These are phyloP conservation scores for Coleophoma crateriformis DNA, from an alignment of 2,329 filamentous ascomycete genomes.

Conservation along the genomic window DNA sequence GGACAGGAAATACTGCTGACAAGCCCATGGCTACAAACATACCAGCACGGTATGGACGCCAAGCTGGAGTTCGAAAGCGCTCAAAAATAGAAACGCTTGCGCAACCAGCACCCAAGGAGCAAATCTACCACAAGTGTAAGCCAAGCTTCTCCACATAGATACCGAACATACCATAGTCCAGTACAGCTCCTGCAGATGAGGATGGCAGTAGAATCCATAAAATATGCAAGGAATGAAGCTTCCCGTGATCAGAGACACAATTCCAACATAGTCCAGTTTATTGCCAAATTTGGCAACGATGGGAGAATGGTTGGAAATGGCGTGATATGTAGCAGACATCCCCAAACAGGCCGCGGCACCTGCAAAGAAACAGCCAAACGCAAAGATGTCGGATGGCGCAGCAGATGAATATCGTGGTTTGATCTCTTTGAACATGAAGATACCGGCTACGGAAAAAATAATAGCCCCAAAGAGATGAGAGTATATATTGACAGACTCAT, in stretches of 20 bases:
- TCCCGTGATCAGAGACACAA: slow-evolving; percentile 85
- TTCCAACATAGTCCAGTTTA: slow-evolving; percentile 90
- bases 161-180: slow-evolving; percentile 61
- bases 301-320: slow-evolving; percentile 78
- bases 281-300: slow-evolving; percentile 78
- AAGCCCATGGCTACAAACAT: slow-evolving; percentile 89
- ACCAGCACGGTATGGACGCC: slow-evolving; percentile 76
- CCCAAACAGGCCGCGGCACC: slow-evolving; percentile 69
- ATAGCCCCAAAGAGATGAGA: slow-evolving; percentile 63
- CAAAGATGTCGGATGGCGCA: slow-evolving; percentile 56
- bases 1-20: slow-evolving; percentile 75
- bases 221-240: slow-evolving; percentile 85
- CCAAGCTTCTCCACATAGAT: not conserved
- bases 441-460: slow-evolving; percentile 44
- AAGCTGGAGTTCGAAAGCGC: slow-evolving; percentile 75
- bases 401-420: slow-evolving; percentile 62
- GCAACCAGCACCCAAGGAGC: slow-evolving; percentile 69
- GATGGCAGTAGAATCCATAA: slow-evolving; percentile 75
- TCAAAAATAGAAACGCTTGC: slow-evolving; percentile 73
- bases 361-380: slow-evolving; percentile 73
- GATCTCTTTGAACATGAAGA: slow-evolving; percentile 51
- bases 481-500: slow-evolving; percentile 63
- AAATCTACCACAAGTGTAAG: slow-evolving; percentile 54
- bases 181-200: slow-evolving; percentile 62
- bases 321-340: slow-evolving; percentile 82